phyloP scores from a whole-genome alignment of 306 rosid genomes.

The Quercus gilva region DNA sequence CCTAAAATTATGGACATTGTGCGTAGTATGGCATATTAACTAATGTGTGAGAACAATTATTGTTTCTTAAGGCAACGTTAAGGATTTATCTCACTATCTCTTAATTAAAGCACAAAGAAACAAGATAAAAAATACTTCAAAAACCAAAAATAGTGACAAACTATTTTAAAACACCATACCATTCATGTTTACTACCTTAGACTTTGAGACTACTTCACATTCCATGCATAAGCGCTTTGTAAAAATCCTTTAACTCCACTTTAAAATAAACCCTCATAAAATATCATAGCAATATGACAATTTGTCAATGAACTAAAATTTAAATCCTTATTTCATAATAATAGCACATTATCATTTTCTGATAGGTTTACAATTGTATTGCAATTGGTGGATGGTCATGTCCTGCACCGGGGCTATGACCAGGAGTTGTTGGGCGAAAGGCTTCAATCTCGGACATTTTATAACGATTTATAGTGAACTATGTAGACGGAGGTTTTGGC shows the following conservation, averaged over 20 bases:
- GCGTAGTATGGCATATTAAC: no score
- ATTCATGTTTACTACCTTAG: background rate
- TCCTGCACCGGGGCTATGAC: slow-evolving; percentile 67
- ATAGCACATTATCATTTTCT: background rate
- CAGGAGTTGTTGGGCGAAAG: slow-evolving; percentile 53
- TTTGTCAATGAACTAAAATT: no score
- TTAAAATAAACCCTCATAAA: background rate
- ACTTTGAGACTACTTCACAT: background rate
- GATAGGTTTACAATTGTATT: slow-evolving; percentile 6
- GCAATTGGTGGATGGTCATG: slow-evolving; percentile 31
- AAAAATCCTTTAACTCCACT: background rate
- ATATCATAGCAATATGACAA: no score
- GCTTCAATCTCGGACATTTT: slow-evolving; percentile 36
- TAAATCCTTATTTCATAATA: background rate
- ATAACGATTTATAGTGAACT: slow-evolving; percentile 38
- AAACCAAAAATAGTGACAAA: background rate
- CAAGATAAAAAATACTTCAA: background rate
- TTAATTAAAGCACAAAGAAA: background rate
- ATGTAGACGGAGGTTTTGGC: slow-evolving; percentile 37
- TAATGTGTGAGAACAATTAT: no score
- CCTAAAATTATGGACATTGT: no score
- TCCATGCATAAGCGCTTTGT: background rate
- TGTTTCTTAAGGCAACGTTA: background rate
- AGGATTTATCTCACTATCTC: background rate
- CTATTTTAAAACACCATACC: background rate